Percentiles rank a stretch among this genome's conserved stretches.
These are phyloP conservation scores for Piromyces sp. DNA, from an alignment of 192 early-diverging fungal genomes.

Conservation along the genomic window DNA sequence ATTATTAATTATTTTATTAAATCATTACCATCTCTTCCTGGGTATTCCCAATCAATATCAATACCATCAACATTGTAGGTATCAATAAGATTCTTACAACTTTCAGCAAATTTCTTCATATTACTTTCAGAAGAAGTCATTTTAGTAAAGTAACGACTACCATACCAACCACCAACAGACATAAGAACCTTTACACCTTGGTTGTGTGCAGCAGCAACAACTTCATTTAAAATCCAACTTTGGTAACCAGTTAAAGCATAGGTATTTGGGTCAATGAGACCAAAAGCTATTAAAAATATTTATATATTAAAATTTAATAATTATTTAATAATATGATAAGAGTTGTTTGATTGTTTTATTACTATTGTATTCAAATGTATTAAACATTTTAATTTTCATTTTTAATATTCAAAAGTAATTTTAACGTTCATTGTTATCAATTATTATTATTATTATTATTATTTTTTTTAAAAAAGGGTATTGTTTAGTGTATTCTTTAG, in stretches of 20 bases:
- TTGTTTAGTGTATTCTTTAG: too few relatives aligned
- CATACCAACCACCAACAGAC: constrained; percentile 57
- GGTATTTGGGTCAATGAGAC: not conserved
- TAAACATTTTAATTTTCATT: too few relatives aligned
- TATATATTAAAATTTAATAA: too few relatives aligned
- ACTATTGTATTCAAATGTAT: too few relatives aligned
- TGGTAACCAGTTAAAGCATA: not conserved
- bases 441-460: too few relatives aligned
- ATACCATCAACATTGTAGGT: constrained; percentile 36
- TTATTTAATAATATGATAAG: too few relatives aligned
- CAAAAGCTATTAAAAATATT: not conserved
- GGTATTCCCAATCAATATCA: constrained; percentile 64
- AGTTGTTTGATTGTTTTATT: too few relatives aligned
- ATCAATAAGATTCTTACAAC: not conserved
- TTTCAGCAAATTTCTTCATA: not conserved
- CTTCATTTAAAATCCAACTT: not conserved
- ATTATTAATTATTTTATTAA: too few relatives aligned
- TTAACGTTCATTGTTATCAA: too few relatives aligned
- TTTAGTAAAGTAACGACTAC: constrained; percentile 4
- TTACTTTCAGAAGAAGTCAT: not conserved
- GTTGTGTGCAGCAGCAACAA: not conserved
- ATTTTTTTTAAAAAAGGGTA: too few relatives aligned
- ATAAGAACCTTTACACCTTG: constrained; percentile 33
- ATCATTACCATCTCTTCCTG: constrained; percentile 29
- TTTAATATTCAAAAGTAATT: too few relatives aligned